Evolutionary conservation across 177 flowering plant genomes (phyloP), one percentile per base, ranked within the genome.

Genomic region (Vitis hybrid): DNA sequence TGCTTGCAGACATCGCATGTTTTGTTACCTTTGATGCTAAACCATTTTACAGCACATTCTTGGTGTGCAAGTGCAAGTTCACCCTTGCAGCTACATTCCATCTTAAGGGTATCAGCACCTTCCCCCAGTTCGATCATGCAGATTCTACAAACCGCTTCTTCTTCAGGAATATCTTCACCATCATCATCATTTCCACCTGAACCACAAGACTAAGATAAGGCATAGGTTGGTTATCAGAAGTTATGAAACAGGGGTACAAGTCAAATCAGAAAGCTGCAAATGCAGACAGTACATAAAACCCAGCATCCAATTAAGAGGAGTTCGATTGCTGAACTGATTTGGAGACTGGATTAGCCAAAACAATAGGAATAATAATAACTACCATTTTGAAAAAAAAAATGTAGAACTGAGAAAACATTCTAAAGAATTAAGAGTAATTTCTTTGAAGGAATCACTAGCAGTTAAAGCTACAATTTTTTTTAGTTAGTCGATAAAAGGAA

Each of bases 21-120:
- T 73, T 77, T 86, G 75, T 86, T 89, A 20, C 94, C 94, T 82
- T 88, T 88, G 59, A 87, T 82, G 80, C 85, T 88, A 76, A 89
- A 89, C 91, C 94, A 89, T 78, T 89, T 89, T 12, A 88, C 66
- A 8, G 88, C 88, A 73, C 94, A 89, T 68, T 88, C 90, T 70
- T 82, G 81, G 80, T 89, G 94, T 8, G 88, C 91, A 22, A 89
- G 73, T 31, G 90, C 91, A 59, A 89, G 85, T 71, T 88, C 91
- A 17, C 94, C 94, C 82, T 84, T 89, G 77, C 94, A 89, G 75
- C 82, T 82, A 57, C 94, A 89, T 68, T 88, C 94, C 88, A 89
- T 80, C 78, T 86, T 89, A 33, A 89, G 79, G 53, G 91, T 80
- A 1, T 88, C 89, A 13, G 75, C 76, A 70, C 86, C 90, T 78